Percentiles rank a stretch among this genome's conserved stretches.
Conservation (phyloP, 2,329 filamentous ascomycete genomes). For the Xylariaceae sp. region DNA sequence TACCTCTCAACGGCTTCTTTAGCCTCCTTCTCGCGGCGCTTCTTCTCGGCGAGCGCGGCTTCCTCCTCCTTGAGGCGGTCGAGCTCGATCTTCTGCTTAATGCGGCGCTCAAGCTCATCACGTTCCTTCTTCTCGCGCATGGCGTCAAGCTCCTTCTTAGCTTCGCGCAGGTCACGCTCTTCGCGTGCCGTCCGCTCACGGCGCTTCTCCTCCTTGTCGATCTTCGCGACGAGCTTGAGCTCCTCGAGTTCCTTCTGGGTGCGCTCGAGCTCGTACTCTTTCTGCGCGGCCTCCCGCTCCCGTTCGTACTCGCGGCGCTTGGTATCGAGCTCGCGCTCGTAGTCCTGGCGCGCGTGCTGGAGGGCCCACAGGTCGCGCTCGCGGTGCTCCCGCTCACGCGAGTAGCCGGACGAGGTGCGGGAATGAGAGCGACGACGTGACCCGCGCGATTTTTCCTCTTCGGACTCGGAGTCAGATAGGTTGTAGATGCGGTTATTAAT, state of each 20-base stretch:
- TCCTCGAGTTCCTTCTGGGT: constrained; percentile 48
- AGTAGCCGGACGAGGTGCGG: constrained; percentile 3
- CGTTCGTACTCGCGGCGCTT: constrained; percentile 45
- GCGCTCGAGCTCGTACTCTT: constrained; percentile 46
- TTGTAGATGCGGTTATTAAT: constrained; percentile 64
- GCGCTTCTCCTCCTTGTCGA: constrained; percentile 50
- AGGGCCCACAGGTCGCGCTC: constrained; percentile 42
- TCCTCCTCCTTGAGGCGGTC: constrained; percentile 55
- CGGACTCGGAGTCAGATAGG: constrained; percentile 44
- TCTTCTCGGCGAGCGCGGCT: constrained; percentile 51
- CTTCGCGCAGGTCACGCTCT: constrained; percentile 43
- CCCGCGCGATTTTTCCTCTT: constrained; percentile 49
- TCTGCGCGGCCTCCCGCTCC: constrained; percentile 45
- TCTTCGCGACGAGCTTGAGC: constrained; percentile 48
- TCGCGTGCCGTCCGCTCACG: constrained; percentile 49
- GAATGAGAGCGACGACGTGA: constrained; percentile 36
- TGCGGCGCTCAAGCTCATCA: constrained; percentile 55
- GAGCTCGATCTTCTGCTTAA: constrained; percentile 58
- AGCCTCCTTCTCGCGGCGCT: constrained; percentile 52
- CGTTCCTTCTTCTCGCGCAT: constrained; percentile 51
- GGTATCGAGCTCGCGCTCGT: constrained; percentile 38
- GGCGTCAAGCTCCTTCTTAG: constrained; percentile 44
- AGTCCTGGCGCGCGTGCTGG: constrained; percentile 42
- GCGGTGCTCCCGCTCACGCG: constrained; percentile 16
- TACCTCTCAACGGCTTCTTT: constrained; percentile 59